Evolutionary conservation across 2,329 filamentous ascomycete genomes (phyloP).

Genomic region (Microcyclosporella mali): DNA sequence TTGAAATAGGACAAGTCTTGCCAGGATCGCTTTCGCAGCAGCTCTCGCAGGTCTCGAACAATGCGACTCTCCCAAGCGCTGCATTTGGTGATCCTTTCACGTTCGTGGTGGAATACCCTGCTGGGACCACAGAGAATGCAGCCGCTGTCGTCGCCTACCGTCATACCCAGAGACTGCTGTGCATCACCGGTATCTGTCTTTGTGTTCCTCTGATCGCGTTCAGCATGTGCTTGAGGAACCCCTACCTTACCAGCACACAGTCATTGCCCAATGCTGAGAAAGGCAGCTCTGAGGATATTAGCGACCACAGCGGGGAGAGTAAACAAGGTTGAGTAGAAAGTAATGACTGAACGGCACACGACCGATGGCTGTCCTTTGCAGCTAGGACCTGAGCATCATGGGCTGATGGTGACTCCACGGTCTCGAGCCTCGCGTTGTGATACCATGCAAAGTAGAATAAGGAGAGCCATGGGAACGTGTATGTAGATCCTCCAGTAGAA

Average conservation of each 20-base stretch:
- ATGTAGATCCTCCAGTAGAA: no score
- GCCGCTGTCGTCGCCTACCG: slow-evolving; percentile 42
- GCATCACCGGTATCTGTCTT: slow-evolving; percentile 47
- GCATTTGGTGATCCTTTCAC: slow-evolving; percentile 41
- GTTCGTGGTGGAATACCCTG: slow-evolving; percentile 34
- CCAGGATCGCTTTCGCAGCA: slow-evolving; percentile 40
- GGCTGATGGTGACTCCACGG: no score
- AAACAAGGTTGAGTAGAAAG: no score
- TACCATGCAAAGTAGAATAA: no score
- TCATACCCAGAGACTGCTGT: slow-evolving; percentile 43
- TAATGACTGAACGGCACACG: no score
- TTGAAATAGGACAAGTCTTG: slow-evolving; percentile 51
- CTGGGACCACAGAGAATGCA: slow-evolving; percentile 41
- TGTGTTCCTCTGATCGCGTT: slow-evolving; percentile 44
- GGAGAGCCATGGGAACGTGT: no score
- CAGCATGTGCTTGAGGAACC: slow-evolving; percentile 42
- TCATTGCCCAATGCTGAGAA: slow-evolving; percentile 39
- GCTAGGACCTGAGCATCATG: no score
- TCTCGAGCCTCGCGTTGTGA: no score
- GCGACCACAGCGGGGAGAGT: no score
- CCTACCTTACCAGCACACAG: slow-evolving; percentile 42
- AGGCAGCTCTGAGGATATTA: no score
- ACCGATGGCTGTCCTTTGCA: no score
- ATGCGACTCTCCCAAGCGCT: slow-evolving; percentile 35
- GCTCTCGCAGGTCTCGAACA: slow-evolving; percentile 26